Conservation (phyloP, 192 early-diverging fungal species). For the Coemansia sp. region DNA sequence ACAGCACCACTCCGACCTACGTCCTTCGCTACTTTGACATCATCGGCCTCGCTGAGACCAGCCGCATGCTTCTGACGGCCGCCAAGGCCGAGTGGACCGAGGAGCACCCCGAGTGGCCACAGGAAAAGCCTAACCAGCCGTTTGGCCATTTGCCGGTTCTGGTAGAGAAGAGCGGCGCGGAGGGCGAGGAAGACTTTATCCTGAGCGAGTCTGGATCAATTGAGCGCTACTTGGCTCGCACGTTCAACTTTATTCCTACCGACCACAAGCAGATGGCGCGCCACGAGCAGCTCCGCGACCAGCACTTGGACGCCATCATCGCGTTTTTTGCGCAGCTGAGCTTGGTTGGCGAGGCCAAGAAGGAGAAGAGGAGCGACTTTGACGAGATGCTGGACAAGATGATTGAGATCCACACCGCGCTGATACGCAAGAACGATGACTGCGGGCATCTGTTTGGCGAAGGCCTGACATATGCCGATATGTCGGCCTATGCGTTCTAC, state of each 20-base stretch:
- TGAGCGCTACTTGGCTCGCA: conserved; percentile 55
- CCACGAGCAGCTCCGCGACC: conserved; percentile 40
- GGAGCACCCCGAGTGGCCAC: conserved; percentile 53
- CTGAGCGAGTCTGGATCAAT: conserved; percentile 52
- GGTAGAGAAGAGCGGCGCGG: conserved; percentile 38
- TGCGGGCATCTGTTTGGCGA: conserved; percentile 55
- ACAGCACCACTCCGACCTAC: conserved; percentile 13
- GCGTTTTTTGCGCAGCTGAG: not conserved
- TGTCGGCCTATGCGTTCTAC: conserved; percentile 23
- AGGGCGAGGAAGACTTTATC: conserved; percentile 33
- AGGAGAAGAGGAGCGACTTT: conserved; percentile 24
- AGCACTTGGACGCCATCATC: conserved; percentile 7
- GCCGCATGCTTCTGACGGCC: conserved; percentile 48
- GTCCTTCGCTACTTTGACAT: conserved; percentile 38
- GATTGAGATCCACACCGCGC: conserved; percentile 28
- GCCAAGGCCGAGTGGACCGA: conserved; percentile 41
- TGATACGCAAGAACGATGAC: conserved; percentile 52
- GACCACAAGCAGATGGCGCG: conserved; percentile 33
- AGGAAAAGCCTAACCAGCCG: conserved; percentile 53
- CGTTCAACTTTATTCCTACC: conserved; percentile 36
- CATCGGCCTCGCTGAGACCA: conserved; percentile 23
- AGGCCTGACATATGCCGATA: conserved; percentile 43
- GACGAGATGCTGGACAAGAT: conserved; percentile 17
- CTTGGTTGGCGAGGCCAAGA: not conserved
- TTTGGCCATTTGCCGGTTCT: conserved; percentile 57